Evolutionary conservation across 768 basidiomycete genomes (phyloP), one percentile per base, ranked within the genome.

Genomic region (Nidularia sp.): DNA sequence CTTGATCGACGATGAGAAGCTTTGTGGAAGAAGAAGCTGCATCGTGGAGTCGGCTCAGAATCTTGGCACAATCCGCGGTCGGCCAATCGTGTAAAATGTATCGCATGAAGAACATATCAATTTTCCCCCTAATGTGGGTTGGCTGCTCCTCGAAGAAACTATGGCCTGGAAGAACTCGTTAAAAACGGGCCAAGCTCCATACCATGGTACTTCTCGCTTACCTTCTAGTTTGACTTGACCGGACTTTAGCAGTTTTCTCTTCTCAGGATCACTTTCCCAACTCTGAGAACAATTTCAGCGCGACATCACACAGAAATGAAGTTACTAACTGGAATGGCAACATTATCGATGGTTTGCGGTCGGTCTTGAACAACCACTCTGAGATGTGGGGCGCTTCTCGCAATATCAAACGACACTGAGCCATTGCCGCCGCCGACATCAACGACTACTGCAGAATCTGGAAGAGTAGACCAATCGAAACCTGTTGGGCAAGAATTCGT

Each of bases 71-170:
- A 22, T 58, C 29, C 0, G 50, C 54, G 50, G 67, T 63, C 5
- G 62, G 45, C 68, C 68, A 70, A 55, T 72, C 64, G 53, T 72
- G 70, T 31, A 64, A 36, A 34, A 68, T 65, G 36, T 50, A 45
- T 9, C 67, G 57, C 25, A 69, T 13, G 39, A 70, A 54, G 55
- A 66, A 71, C 6, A 70, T 57, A 3, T 59, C 52, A 6, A 67
- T 61, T 34, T 58, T 42, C 41, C 53, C 57, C 12, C 58, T 45
- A 41, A 48, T 7, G 32, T 50, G 35, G 1, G 64, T 61, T 2
- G 66, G 61, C 46, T 69, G 66, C 0, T 59, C 56, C 1, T 49
- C 47, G 51, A 69, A 66, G 49, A 54, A 54, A 32, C 48, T 47
- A 10, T 50, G 48, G 12, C 25, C 52, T 52, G 46, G 31, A 48